Evolutionary conservation across 192 early-diverging fungal genomes (phyloP).

Genomic region (Haplosporangium gracile): DNA sequence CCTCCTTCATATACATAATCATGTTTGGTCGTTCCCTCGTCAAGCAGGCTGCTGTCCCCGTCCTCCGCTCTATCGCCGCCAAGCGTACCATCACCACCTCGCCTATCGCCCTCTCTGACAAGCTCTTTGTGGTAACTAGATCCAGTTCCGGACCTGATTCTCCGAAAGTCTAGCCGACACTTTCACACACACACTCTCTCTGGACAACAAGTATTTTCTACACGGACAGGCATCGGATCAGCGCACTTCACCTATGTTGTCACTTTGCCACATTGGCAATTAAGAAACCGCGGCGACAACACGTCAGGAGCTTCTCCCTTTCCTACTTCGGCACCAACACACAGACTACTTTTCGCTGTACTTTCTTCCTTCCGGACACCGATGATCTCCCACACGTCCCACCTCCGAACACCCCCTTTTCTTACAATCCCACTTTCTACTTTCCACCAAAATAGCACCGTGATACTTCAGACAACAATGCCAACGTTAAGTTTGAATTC

Average conservation of each 20-base stretch:
- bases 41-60: conserved; percentile 55
- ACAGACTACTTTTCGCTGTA: background rate
- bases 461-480: conserved; percentile 87
- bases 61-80: conserved; percentile 41
- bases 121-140: conserved; percentile 69
- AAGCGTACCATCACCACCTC: conserved; percentile 62
- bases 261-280: too few species aligned
- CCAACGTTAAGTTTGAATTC: conserved; percentile 89
- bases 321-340: background rate
- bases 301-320: background rate
- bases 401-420: background rate
- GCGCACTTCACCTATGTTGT: too few species aligned
- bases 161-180: conserved; percentile 21
- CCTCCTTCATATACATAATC: conserved; percentile 7
- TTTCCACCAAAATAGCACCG: conserved; percentile 67
- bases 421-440: background rate
- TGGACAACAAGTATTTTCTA: background rate
- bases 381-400: background rate
- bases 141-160: conserved; percentile 42
- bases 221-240: background rate
- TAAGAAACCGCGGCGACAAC: background rate
- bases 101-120: conserved; percentile 62
- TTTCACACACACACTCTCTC: background rate
- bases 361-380: background rate
- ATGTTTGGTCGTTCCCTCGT: conserved; percentile 59